These are phyloP conservation scores for Sequoiadendron giganteum DNA, from an alignment of 75 land plant species.

Conservation along the genomic window DNA sequence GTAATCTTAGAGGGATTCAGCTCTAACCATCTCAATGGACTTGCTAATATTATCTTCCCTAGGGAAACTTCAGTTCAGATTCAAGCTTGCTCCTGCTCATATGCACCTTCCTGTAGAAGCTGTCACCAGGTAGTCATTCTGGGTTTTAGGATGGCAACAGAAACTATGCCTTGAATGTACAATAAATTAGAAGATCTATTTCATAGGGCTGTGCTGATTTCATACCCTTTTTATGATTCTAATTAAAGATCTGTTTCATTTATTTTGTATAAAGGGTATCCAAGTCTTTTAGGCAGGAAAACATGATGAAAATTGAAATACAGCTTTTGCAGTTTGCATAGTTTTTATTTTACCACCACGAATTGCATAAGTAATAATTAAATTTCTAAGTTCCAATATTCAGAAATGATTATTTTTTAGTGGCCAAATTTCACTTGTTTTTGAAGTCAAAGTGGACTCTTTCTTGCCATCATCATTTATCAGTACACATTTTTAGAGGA, in stretches of 20 bases:
- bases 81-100: neutral
- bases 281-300: neutral
- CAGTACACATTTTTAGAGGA: no score
- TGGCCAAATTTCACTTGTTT: neutral
- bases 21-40: neutral
- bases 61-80: neutral
- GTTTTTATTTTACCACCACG: neutral
- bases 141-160: neutral
- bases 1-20: neutral
- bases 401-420: neutral
- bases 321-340: neutral
- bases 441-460: neutral
- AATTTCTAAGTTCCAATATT: neutral
- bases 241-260: neutral
- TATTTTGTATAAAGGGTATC: neutral
- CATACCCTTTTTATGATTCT: neutral
- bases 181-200: neutral
- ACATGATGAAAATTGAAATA: neutral
- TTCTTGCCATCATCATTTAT: neutral
- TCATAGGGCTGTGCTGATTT: neutral
- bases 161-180: neutral
- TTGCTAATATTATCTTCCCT: neutral
- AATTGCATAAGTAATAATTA: neutral
- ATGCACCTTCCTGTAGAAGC: neutral
- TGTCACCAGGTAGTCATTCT: neutral